Evolutionary conservation across 768 basidiomycete species (phyloP), one percentile per base, ranked within the genome.

Genomic region (Suillus placidus): DNA sequence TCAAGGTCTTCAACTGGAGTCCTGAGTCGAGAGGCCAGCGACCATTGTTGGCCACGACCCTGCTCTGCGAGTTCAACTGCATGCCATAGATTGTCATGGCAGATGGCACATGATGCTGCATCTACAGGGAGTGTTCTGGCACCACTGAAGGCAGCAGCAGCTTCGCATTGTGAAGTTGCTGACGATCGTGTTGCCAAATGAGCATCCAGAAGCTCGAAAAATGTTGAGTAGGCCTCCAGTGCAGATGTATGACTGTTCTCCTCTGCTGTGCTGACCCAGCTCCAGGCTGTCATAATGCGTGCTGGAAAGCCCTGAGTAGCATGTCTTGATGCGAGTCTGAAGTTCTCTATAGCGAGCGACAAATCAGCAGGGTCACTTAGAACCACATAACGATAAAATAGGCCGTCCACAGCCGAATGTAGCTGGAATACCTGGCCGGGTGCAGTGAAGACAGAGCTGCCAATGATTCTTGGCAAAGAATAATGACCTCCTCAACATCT

Each of bases 31-130:
- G 70, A 61, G 3, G 75, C 37, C 51, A 76, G 73, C 30, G 67
- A 68, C 74, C 76, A 77, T 4, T 74, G 69, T 16, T 75, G 63
- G 9, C 71, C 73, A 8, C 71, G 73, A 1, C 74, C 72, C 56
- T 76, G 71, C 55, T 77, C 76, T 47, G 74, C 43, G 68, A 74
- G 73, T 65, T 74, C 71, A 9, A 76, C 23, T 12, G 74, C 73
- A 23, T 52, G 61, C 37, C 66, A 54, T n/a, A 32, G 32, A 20
- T 67, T 58, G 20, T 45, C 54, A 4, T 14, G 18, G 32, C 13
- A 42, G 58, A 71, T 58, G 35, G 72, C 75, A 56, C 61, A 66
- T 37, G 60, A 66, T 4, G 60, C 65, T 23, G 65, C 60, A 62
- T 66, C 45, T 10, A 52, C 61, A 13, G 61, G 3, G 0, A 62